A percentile compares a stretch with the other conserved stretches of the same genome.
These are phyloP conservation scores for Teratosphaeria nubilosa DNA, from an alignment of 2,329 filamentous ascomycete species.

Conservation along the genomic window DNA sequence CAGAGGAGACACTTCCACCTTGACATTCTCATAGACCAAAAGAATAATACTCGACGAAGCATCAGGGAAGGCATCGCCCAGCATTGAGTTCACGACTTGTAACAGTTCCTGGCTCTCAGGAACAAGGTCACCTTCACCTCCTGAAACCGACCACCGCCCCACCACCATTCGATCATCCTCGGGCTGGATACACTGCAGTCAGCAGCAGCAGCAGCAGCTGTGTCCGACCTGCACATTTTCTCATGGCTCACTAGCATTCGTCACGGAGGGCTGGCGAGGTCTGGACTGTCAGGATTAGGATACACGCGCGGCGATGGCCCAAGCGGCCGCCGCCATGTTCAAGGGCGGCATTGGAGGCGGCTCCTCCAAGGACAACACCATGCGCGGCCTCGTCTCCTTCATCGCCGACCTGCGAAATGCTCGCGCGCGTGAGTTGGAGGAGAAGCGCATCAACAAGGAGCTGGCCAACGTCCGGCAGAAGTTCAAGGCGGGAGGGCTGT, in stretches of 20 bases:
- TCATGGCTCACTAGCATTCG: not conserved
- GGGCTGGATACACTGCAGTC: not conserved
- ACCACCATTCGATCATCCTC: not conserved
- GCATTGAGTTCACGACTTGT: not conserved
- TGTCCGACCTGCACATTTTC: not conserved
- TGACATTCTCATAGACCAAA: too few species aligned
- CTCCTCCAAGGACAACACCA: constrained; percentile 27
- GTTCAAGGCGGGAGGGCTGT: constrained; percentile 79
- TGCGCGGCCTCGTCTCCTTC: constrained; percentile 79
- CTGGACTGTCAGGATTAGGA: not conserved
- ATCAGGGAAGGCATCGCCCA: not conserved
- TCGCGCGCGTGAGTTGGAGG: constrained; percentile 85
- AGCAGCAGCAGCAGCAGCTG: not conserved
- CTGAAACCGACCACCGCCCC: not conserved
- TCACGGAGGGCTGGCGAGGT: not conserved
- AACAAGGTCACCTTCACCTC: not conserved
- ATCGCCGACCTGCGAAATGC: constrained; percentile 95
- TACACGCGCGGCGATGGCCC: constrained; percentile 17
- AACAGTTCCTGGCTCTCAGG: not conserved
- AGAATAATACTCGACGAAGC: too few species aligned
- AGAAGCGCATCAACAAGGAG: constrained; percentile 99
- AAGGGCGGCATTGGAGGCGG: constrained; percentile 21
- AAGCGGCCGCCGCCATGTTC: constrained; percentile 27
- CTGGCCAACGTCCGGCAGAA: constrained; percentile 97
- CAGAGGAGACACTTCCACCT: not conserved